These are phyloP conservation scores for Euphorbia lathyris DNA, from an alignment of 345 rosid genomes.

Conservation along the genomic window DNA sequence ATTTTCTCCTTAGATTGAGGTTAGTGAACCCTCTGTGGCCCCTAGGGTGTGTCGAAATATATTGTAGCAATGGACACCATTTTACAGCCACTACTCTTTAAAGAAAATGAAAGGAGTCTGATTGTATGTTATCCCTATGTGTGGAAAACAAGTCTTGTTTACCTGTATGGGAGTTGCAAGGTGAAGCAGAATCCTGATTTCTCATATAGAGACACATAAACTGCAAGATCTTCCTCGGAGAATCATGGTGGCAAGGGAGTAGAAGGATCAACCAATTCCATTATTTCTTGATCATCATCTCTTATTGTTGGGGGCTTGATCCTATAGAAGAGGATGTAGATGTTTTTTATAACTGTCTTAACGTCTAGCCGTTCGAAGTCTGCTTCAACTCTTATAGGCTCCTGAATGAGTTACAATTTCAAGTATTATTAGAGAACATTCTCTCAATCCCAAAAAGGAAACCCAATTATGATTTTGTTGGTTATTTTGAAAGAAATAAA, in stretches of 20 bases:
- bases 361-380: constrained; percentile 20
- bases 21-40: no score
- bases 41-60: no score
- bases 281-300: constrained; percentile 27
- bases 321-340: constrained; percentile 18
- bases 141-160: no score
- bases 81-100: no score
- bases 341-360: constrained; percentile 19
- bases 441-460: no score
- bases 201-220: constrained; percentile 26
- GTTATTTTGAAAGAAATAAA: no score
- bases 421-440: background rate
- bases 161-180: constrained; percentile 30
- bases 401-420: constrained; percentile 6
- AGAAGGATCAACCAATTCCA: constrained; percentile 29
- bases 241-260: constrained; percentile 24
- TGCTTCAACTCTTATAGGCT: constrained; percentile 23
- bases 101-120: no score
- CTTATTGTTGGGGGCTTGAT: constrained; percentile 8
- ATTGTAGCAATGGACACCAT: no score
- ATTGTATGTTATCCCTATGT: no score
- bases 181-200: constrained; percentile 25
- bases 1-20: no score
- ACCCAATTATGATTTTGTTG: no score
- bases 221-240: constrained; percentile 19